Evolutionary conservation across 371 early-diverging fungal genomes (phyloP).

Genomic region (Mucor irregularis): DNA sequence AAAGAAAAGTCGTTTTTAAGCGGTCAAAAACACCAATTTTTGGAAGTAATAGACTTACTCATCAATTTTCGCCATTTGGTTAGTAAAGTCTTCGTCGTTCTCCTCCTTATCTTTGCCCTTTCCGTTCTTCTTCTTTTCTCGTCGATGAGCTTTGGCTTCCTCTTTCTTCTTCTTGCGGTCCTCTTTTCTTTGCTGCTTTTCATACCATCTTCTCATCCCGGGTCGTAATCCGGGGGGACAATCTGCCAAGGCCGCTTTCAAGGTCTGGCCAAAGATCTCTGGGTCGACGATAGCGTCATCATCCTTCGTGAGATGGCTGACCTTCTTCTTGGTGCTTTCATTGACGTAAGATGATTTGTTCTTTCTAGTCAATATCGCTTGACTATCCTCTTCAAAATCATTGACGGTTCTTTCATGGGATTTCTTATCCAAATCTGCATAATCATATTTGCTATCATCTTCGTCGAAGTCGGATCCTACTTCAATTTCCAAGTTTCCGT

Average conservation of each 20-base stretch:
- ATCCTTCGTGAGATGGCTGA: conserved; percentile 7
- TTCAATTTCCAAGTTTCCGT: conserved; percentile 3
- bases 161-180: conserved; percentile 12
- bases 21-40: too few relatives aligned
- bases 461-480: background rate
- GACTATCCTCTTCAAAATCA: conserved; percentile 7
- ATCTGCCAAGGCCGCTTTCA: conserved; percentile 24
- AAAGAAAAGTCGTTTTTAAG: too few relatives aligned
- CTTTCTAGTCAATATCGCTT: background rate
- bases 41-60: conserved; percentile 14
- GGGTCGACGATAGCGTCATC: conserved; percentile 22
- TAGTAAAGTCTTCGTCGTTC: background rate
- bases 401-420: background rate
- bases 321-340: conserved; percentile 5
- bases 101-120: conserved; percentile 17
- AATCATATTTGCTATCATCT: conserved; percentile 15
- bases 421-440: conserved; percentile 1
- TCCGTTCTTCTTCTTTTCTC: conserved; percentile 23
- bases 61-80: conserved; percentile 14
- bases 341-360: background rate
- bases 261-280: conserved; percentile 23
- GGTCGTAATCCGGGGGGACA: conserved; percentile 24
- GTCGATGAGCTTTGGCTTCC: conserved; percentile 10
- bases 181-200: conserved; percentile 28
- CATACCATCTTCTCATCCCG: conserved; percentile 23